phyloP scores from a whole-genome alignment of 257 asterid species.

The Capsicum rhomboideum region DNA sequence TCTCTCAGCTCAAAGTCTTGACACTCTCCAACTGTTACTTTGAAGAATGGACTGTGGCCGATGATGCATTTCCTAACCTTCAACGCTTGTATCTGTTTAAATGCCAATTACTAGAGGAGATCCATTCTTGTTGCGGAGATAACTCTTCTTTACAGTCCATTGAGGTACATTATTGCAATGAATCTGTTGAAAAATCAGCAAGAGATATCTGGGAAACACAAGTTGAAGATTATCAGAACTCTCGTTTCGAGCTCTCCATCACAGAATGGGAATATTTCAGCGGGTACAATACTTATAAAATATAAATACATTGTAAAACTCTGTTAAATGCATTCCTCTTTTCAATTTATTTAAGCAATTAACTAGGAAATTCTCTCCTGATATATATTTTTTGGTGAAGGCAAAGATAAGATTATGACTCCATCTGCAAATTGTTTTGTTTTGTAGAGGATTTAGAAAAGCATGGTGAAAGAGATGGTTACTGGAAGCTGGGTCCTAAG shows the following conservation, averaged over 20 bases:
- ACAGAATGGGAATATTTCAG: background rate
- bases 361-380: background rate
- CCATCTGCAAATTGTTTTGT: background rate
- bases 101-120: background rate
- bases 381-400: background rate
- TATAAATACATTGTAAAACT: background rate
- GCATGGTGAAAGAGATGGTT: background rate
- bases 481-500: background rate
- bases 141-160: background rate
- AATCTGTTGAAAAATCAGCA: background rate
- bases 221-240: background rate
- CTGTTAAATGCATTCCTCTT: background rate
- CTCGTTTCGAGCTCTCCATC: background rate
- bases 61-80: background rate
- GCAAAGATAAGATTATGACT: background rate
- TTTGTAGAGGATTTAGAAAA: background rate
- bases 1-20: background rate
- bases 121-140: background rate
- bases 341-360: background rate
- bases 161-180: background rate
- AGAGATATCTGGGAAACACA: background rate
- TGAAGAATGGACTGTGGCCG: background rate
- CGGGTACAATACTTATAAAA: background rate
- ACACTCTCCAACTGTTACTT: background rate
- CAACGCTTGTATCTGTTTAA: background rate